Evolutionary conservation across 2,329 filamentous ascomycete species (phyloP), one percentile per base, ranked within the genome.

Genomic region (Byssothecium circinans): DNA sequence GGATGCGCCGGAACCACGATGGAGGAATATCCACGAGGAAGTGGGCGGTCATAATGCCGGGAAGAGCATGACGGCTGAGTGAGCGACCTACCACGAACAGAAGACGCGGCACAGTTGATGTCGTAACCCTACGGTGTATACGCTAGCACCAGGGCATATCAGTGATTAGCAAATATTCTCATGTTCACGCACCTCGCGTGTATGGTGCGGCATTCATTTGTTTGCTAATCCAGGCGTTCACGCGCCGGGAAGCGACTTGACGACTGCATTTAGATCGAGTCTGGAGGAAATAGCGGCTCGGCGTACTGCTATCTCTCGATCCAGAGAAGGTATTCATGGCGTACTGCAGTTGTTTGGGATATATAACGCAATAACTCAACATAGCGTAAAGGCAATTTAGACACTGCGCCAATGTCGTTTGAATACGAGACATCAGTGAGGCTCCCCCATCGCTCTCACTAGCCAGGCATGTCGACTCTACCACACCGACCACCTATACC

Each of bases 1-100:
- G 49, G 56, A 61, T 27, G n/a, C 50, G 34, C 37, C 57, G 51
- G 64, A 68, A 51, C 53, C 61, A 54, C 63, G 65, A 10, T 58
- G 50, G 50, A 53, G 64, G 41, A 46, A 59, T 20, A 54, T 62
- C 45, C 45, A 53, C 11, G 63, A 64, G 40, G 61, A 61, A 30
- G 43, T 38, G 3, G 49, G 48, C 30, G 50, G 45, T n/a, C 20
- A 48, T n/a, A n/a, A n/a, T 41, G 33, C 38, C 11, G 8, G 29
- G 6, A 27, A 45, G 19, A 6, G 15, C 10, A 15, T n/a, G 8
- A n/a, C 20, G 11, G n/a, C n/a, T 15, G 36, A 23, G 19, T 22
- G 14, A 39, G 8, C 15, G 15, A 20, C 23, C 23, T 25, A 25
- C 23, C 5, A 25, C 23, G 10, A 10, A 10, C 23, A 10, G 23